Conservation (phyloP, 2,329 filamentous ascomycete genomes). For the Beauveria varroae region DNA sequence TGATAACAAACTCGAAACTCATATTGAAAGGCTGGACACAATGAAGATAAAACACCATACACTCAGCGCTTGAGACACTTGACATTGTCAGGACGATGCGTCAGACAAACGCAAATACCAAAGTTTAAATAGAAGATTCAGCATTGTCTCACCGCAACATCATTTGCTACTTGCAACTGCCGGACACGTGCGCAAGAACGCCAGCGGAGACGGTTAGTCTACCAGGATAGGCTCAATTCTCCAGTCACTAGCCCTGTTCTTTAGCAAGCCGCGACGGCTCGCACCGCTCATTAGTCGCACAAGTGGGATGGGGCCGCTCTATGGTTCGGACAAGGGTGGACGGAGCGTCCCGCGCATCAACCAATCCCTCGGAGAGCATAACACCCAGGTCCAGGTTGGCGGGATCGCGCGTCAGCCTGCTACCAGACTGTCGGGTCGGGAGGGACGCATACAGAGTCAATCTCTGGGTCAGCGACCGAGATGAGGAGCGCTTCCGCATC, state of each 20-base stretch:
- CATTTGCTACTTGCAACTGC: not conserved
- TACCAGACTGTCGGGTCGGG: constrained; percentile 6
- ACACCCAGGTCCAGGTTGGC: constrained; percentile 8
- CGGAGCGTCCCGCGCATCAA: constrained; percentile 13
- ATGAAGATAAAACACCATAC: not conserved
- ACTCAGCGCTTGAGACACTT: not conserved
- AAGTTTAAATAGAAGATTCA: not conserved
- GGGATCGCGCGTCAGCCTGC: constrained; percentile 6
- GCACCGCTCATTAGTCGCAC: constrained; percentile 13
- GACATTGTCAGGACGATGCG: not conserved
- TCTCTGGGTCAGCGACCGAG: constrained; percentile 3
- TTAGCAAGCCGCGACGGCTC: constrained; percentile 10
- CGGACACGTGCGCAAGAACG: constrained; percentile 5
- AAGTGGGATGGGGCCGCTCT: constrained; percentile 10
- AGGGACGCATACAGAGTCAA: not conserved
- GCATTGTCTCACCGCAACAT: constrained; percentile 5
- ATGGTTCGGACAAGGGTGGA: constrained; percentile 12
- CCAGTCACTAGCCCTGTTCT: constrained; percentile 10
- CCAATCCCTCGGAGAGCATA: constrained; percentile 7
- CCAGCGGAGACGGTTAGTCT: constrained; percentile 6
- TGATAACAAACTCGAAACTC: not conserved
- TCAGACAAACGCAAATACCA: not conserved
- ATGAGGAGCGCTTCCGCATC: constrained; percentile 6
- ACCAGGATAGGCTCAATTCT: constrained; percentile 6
- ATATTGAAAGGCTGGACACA: not conserved